Evolutionary conservation across 805 yeast species (phyloP).

Genomic region (Metschnikowia noctiluminum): DNA sequence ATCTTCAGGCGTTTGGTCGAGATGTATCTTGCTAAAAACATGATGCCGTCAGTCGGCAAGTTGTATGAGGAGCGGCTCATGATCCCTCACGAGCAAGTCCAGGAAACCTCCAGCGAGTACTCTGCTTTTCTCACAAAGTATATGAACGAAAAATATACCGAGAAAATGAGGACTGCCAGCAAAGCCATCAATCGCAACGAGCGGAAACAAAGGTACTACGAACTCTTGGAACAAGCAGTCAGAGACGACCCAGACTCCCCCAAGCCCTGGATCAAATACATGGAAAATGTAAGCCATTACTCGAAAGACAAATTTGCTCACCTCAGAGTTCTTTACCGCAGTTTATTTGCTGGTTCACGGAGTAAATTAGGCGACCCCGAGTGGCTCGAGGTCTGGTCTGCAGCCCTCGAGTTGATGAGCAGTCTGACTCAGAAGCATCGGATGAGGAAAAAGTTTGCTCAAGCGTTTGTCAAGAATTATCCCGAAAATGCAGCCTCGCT

Average conservation of each 20-base stretch:
- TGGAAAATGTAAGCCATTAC: slow-evolving; percentile 26
- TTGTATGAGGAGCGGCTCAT: slow-evolving; percentile 31
- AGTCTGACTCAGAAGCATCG: background rate
- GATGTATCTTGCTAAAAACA: background rate
- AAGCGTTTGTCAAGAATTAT: background rate
- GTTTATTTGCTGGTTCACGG: slow-evolving; percentile 4
- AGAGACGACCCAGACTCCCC: slow-evolving; percentile 14
- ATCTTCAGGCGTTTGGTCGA: slow-evolving; percentile 21
- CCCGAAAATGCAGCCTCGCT: background rate
- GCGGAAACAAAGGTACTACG: slow-evolving; percentile 28
- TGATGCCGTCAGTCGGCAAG: background rate
- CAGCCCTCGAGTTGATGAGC: background rate
- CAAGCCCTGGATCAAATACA: slow-evolving; percentile 31
- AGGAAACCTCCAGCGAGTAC: slow-evolving; percentile 36
- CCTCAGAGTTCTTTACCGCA: slow-evolving; percentile 26
- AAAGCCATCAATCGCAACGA: slow-evolving; percentile 27
- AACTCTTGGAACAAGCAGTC: slow-evolving; percentile 30
- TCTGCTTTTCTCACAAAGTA: slow-evolving; percentile 39
- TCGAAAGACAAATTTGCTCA: slow-evolving; percentile 2
- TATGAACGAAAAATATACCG: slow-evolving; percentile 27
- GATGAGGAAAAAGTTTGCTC: background rate
- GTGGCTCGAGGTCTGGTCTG: slow-evolving; percentile 12
- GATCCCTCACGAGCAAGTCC: slow-evolving; percentile 40
- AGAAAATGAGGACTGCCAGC: slow-evolving; percentile 35
- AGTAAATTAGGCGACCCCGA: slow-evolving; percentile 2